Conservation (phyloP, 2,329 filamentous ascomycete species). For the Trichoderma semiorbis region DNA sequence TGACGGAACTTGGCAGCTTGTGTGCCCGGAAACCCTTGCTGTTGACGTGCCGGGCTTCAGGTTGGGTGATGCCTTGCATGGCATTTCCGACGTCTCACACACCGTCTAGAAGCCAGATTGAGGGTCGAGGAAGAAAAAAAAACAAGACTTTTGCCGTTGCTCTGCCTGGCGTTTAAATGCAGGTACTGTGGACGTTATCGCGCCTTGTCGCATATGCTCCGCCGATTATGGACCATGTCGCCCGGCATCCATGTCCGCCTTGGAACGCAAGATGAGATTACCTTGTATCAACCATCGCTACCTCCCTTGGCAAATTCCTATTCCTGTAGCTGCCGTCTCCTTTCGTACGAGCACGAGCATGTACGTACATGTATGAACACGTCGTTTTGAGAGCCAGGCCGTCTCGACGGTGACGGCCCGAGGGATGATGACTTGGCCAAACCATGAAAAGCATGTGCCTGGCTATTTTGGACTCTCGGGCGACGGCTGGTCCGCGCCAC, state of each 20-base stretch:
- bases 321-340: neutral
- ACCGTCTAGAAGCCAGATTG: neutral
- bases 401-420: neutral
- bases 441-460: neutral
- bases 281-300: neutral
- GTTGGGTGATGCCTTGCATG: slow-evolving; percentile 13
- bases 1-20: neutral
- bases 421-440: neutral
- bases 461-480: neutral
- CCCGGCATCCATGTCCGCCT: neutral
- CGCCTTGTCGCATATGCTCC: slow-evolving; percentile 1
- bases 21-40: neutral
- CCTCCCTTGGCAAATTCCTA: neutral
- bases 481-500: slow-evolving; percentile 11
- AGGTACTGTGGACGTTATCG: slow-evolving; percentile 4
- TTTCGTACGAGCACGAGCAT: neutral
- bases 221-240: neutral
- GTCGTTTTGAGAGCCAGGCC: neutral
- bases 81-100: slow-evolving; percentile 6
- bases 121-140: neutral
- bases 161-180: slow-evolving; percentile 6
- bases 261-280: neutral
- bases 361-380: neutral
- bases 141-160: neutral
- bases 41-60: neutral